Evolutionary conservation across 2,329 filamentous ascomycete genomes (phyloP), one percentile per base, ranked within the genome.

Genomic region (Coleophoma cylindrospora): DNA sequence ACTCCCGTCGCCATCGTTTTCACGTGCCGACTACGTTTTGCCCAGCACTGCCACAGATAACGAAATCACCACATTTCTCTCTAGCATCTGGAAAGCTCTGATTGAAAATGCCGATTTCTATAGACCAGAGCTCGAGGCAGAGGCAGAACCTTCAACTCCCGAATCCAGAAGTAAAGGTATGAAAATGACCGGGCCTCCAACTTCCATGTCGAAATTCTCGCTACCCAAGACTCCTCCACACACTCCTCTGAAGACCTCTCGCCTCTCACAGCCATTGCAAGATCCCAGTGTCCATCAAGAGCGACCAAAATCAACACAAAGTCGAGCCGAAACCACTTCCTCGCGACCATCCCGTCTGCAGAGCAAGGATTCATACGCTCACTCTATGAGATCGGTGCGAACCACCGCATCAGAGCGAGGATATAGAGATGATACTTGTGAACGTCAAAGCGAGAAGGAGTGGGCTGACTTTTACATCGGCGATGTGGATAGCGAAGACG

Each of bases 21-120:
- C 62, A 4, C 75, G 75, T 50, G 77, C 76, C 40, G 79, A 84
- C 60, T 81, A 77, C 55, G 68, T 83, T 10, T 69, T 85, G 21
- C 74, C 78, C 0, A 77, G 76, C 2, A 73, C 71, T 1, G 81
- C 81, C 3, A 76, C 70, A 8, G 73, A 77, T 13, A 60, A 68
- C 3, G 80, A 84, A 55, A 75, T 82, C 34, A 68, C 74, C 0
- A 72, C 67, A 0, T 80, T 84, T 53, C 68, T 84, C 32, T 71
- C 73, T 0, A 70, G 72, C 0, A 74, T 85, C 15, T 74, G 75
- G 59, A 74, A 74, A 49, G 70, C 74, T 15, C 66, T 80, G 3
- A 64, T 72, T 11, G 66, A 70, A n/a, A 69, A 69, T 40, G 73
- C 71, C 9, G 48, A 66, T 2, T 76, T 71, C 53, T 81, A 81